Conservation (phyloP, 768 basidiomycete species). For the Trametopsis cervina region DNA sequence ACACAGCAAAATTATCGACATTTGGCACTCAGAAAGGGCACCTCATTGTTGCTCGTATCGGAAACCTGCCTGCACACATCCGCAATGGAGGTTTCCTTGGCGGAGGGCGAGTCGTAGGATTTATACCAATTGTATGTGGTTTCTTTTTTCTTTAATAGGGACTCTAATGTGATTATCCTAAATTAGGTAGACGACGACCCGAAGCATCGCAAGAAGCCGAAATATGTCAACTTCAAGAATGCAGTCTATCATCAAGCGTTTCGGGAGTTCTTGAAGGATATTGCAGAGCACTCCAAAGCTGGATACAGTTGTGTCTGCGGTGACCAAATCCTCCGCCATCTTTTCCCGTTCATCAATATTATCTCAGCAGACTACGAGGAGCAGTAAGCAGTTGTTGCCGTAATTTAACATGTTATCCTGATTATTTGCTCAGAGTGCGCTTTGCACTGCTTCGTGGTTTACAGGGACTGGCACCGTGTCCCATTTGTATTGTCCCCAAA, state of each 20-base stretch:
- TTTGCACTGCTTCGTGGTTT: constrained; percentile 16
- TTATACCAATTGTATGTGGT: constrained; percentile 20
- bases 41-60: constrained; percentile 14
- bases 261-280: constrained; percentile 8
- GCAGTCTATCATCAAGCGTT: constrained; percentile 20
- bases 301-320: constrained; percentile 10
- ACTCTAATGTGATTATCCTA: neutral
- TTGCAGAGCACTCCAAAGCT: constrained; percentile 10
- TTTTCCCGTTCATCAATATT: constrained; percentile 20
- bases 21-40: constrained; percentile 17
- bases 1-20: constrained; percentile 16
- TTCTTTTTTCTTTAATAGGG: neutral
- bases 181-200: constrained; percentile 8
- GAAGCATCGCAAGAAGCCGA: constrained; percentile 3
- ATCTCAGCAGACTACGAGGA: constrained; percentile 24
- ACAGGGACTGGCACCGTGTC: constrained; percentile 13
- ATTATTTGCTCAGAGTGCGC: constrained; percentile 9
- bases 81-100: constrained; percentile 12
- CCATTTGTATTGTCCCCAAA: constrained; percentile 13
- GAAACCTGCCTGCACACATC: constrained; percentile 14
- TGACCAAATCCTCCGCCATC: neutral
- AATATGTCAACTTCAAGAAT: constrained; percentile 14
- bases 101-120: constrained; percentile 19
- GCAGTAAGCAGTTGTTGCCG: constrained; percentile 14
- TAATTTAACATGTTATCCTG: constrained; percentile 3